Evolutionary conservation across 192 early-diverging fungal genomes (phyloP), one percentile per base, ranked within the genome.

Genomic region (Diversispora epigaea): DNA sequence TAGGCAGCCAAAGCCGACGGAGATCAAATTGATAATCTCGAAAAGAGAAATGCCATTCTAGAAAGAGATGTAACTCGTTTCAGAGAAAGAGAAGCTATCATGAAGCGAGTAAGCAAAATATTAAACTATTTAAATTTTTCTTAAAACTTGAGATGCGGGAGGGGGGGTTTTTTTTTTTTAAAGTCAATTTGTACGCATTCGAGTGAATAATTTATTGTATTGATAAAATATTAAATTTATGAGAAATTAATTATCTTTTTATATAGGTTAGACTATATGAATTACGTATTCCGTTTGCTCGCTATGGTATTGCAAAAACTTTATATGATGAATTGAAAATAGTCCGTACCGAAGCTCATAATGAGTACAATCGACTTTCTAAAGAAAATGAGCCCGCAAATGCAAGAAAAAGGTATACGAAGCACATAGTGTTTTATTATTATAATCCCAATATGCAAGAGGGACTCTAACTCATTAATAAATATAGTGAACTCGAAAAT

Each of bases 21-120:
- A 8, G 82, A 83, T 11, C 83, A 89, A 47, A 77, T 92, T 7
- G 86, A 89, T 39, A 82, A 84, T 40, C 84, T 95, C 46, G 79
- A 87, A 56, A 87, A 89, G 58, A 86, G 90, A 58, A 93, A 94
- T 68, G 86, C 86, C 6, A 76, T 86, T 44, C 78, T 94, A 6
- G 89, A 96, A 75, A 87, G 86, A 56, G 94, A 96, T 77, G 94
- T 96, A 10, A 67, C 86, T 12, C 78, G 90, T 21, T 90, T 90
- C 78, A 83, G 89, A 44, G 89, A 96, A 77, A 89, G 90, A 10
- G 88, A 92, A 71, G 79, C 82, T 4, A 86, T 92, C 3, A 71
- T 91, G 63, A 78, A 84, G 47, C 78, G 72, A 57, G 78, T 84
- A 80, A 57, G 25, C 6, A n/a, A 62, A 5, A 46, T 6, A 65